Percentiles rank a stretch among this genome's conserved stretches.
Evolutionary conservation across 2,329 filamentous ascomycete genomes (phyloP).

Genomic region (Beauveria varroae): DNA sequence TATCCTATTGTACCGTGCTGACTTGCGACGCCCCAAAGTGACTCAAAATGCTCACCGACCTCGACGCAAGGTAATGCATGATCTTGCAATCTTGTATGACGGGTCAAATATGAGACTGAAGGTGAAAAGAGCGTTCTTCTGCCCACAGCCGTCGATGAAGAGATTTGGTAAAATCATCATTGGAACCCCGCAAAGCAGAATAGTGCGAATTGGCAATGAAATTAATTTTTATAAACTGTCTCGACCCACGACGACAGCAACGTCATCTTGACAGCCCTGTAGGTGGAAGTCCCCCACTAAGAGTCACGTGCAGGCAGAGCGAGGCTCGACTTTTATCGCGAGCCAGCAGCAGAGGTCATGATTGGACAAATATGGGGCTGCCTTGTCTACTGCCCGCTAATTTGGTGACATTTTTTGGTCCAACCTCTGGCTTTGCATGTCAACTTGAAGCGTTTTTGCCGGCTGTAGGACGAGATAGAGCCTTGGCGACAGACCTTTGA

Average conservation of each 20-base stretch:
- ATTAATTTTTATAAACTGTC: neutral
- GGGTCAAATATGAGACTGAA: no score
- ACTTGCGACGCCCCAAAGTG: no score
- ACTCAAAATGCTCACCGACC: no score
- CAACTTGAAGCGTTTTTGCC: neutral
- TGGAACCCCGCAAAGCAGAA: neutral
- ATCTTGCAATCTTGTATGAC: no score
- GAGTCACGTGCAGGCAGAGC: neutral
- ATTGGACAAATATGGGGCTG: neutral
- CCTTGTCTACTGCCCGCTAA: conserved; percentile 1
- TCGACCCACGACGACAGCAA: neutral
- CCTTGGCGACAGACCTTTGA: neutral
- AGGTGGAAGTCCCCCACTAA: conserved; percentile 3
- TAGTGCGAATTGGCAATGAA: neutral
- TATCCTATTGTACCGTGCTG: no score
- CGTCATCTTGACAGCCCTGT: neutral
- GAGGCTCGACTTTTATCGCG: neutral
- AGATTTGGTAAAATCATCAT: neutral
- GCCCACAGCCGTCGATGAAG: neutral
- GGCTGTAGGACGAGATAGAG: neutral
- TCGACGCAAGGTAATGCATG: no score
- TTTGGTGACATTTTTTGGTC: neutral
- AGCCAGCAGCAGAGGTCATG: neutral
- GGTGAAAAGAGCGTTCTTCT: no score
- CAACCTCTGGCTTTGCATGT: conserved; percentile 1